Evolutionary conservation across 306 rosid genomes (phyloP), one percentile per base, ranked within the genome.

Genomic region (Quillaja saponaria): DNA sequence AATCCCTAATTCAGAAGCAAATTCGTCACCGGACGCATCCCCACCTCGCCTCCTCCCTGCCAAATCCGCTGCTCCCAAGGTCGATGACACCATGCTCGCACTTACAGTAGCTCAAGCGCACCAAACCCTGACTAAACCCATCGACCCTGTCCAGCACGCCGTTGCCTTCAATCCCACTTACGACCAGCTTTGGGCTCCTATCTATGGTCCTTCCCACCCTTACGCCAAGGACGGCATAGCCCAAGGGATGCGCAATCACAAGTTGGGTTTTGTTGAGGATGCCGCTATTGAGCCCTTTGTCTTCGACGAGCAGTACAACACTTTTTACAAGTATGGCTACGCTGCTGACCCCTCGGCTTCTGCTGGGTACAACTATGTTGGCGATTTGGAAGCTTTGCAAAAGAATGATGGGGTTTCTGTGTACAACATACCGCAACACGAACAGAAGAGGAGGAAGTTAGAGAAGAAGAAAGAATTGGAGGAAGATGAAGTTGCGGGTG

Each of bases 171-270:
- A 94, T 75, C 99, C 99, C 28, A 87, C 91, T 35, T 87, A 74
- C 71, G 95, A 94, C 61, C 97, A 94, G 75, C 91, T 94, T 6
- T 89, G 97, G 91, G 87, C 99, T 12, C 99, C 99, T 11, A 77
- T 94, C 47, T 64, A 67, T 15, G 99, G 99, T 49, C 99, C 97
- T 0, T 76, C 99, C 1, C 99, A 94, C 28, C 99, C 99, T 0
- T 94, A 83, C 69, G 95, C 96, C 16, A 94, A 87, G 63, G 99
- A 94, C 40, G 96, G 97, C 63, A 76, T 89, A 28, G 95, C 96
- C 20, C 95, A 89, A 45, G 97, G 99, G 8, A 82, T 89, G 86
- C 97, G 97, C 55, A 94, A 94, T 78, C 97, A 94, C 84, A 94
- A 89, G 76, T 90, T 89, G 2, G 99, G 96, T 41, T 89, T 89